These are phyloP conservation scores for Nigrograna mackinnonii DNA, from an alignment of 2,329 filamentous ascomycete genomes.

Conservation along the genomic window DNA sequence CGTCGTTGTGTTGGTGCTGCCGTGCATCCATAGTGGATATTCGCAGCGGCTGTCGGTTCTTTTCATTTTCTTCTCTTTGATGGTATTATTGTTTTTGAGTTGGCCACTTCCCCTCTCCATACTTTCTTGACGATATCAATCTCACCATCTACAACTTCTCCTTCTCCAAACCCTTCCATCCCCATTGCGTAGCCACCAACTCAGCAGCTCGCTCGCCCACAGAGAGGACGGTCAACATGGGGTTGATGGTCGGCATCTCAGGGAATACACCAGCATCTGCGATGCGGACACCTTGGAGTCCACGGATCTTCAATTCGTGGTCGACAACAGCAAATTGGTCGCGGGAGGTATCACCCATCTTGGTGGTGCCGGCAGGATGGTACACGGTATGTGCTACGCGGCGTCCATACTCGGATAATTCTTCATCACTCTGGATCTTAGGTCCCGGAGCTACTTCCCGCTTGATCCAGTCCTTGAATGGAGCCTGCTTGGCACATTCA, in stretches of 20 bases:
- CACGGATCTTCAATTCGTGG: constrained; percentile 70
- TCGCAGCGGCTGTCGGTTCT: too few relatives aligned
- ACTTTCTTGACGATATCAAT: too few relatives aligned
- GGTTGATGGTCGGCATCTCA: constrained; percentile 84
- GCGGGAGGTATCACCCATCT: constrained; percentile 76
- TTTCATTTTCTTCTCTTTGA: too few relatives aligned
- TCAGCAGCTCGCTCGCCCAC: constrained; percentile 85
- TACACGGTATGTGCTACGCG: constrained; percentile 86
- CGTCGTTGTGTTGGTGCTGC: too few relatives aligned
- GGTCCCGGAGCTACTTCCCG: constrained; percentile 80
- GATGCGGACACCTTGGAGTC: constrained; percentile 74
- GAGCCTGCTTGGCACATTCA: constrained; percentile 54
- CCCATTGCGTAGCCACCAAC: constrained; percentile 75
- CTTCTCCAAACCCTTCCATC: constrained; percentile 62
- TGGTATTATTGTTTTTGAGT: too few relatives aligned
- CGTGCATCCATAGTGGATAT: too few relatives aligned
- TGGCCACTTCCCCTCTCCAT: too few relatives aligned
- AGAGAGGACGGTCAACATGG: constrained; percentile 85
- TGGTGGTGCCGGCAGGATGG: constrained; percentile 85
- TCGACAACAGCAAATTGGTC: constrained; percentile 83
- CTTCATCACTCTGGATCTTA: constrained; percentile 74
- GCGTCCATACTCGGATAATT: constrained; percentile 79
- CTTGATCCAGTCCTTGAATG: constrained; percentile 84
- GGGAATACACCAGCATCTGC: constrained; percentile 89
- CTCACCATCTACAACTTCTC: constrained; percentile 60